These are phyloP conservation scores for Cyclotella kingstonii DNA, from an alignment of 108 stramenopile genomes.

Conservation along the genomic window DNA sequence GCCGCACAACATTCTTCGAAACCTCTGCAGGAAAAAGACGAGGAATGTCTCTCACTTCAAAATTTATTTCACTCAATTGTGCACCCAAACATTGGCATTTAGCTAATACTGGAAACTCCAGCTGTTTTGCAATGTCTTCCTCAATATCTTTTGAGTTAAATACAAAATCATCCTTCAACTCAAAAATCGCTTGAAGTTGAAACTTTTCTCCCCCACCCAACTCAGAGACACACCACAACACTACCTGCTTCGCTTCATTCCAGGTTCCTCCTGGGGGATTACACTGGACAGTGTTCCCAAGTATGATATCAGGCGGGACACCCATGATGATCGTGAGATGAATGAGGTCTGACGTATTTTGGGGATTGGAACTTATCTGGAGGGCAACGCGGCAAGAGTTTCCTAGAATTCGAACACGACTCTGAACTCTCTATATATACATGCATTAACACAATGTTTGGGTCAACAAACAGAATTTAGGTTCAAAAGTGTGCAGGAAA, in stretches of 20 bases:
- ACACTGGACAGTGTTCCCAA: slow-evolving; percentile 69
- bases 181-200: slow-evolving; percentile 78
- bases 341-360: slow-evolving; percentile 73
- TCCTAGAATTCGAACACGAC: slow-evolving; percentile 60
- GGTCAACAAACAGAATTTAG: too few species aligned
- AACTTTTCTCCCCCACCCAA: slow-evolving; percentile 87
- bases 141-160: slow-evolving; percentile 18
- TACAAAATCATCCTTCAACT: slow-evolving; percentile 43
- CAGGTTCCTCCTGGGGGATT: slow-evolving; percentile 84
- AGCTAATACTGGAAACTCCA: slow-evolving; percentile 78
- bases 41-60: slow-evolving; percentile 62
- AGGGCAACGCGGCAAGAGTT: slow-evolving; percentile 72
- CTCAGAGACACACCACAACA: slow-evolving; percentile 83
- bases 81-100: slow-evolving; percentile 79
- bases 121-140: slow-evolving; percentile 30
- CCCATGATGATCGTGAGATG: slow-evolving; percentile 86
- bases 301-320: slow-evolving; percentile 53
- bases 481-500: too few species aligned
- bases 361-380: slow-evolving; percentile 87
- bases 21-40: slow-evolving; percentile 60
- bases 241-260: slow-evolving; percentile 76
- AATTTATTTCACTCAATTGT: slow-evolving; percentile 74
- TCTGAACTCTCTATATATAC: slow-evolving; percentile 70
- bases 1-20: slow-evolving; percentile 68
- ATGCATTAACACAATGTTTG: background rate